Evolutionary conservation across 306 rosid species (phyloP).

Genomic region (Pachyrhizus erosus): DNA sequence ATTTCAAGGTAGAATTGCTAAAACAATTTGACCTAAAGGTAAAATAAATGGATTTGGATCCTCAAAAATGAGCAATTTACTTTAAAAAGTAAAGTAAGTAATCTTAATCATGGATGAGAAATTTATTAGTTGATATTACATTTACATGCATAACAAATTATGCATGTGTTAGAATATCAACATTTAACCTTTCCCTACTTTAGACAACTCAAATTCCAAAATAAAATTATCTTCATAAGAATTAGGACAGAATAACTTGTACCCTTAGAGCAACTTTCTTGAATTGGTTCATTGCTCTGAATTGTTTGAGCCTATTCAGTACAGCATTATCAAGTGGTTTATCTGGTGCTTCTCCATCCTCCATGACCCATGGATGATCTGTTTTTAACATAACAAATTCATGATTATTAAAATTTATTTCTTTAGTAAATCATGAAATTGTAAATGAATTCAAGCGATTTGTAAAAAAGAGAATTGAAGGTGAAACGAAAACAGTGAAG

Average conservation of each 20-base stretch:
- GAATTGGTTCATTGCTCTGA: constrained; percentile 66
- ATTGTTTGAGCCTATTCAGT: constrained; percentile 81
- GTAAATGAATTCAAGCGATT: background rate
- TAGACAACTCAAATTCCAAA: background rate
- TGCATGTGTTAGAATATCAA: background rate
- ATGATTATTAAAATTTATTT: background rate
- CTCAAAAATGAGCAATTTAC: background rate
- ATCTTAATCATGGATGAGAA: background rate
- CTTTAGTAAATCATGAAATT: background rate
- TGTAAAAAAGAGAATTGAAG: background rate
- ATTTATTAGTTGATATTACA: background rate
- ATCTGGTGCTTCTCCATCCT: constrained; percentile 58
- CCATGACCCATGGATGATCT: constrained; percentile 87
- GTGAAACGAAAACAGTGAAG: background rate
- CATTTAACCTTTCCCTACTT: background rate
- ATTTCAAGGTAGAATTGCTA: background rate
- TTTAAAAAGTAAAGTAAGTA: background rate
- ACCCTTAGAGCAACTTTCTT: constrained; percentile 57
- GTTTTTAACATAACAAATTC: constrained; percentile 16
- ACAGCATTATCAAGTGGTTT: constrained; percentile 87
- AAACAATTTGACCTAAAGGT: background rate
- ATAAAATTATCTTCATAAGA: background rate
- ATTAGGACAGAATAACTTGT: background rate
- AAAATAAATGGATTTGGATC: background rate
- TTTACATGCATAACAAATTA: background rate